Percentiles rank a stretch among this genome's conserved stretches.
Conservation (phyloP, 331 rosid genomes). For the Telfairia occidentalis region DNA sequence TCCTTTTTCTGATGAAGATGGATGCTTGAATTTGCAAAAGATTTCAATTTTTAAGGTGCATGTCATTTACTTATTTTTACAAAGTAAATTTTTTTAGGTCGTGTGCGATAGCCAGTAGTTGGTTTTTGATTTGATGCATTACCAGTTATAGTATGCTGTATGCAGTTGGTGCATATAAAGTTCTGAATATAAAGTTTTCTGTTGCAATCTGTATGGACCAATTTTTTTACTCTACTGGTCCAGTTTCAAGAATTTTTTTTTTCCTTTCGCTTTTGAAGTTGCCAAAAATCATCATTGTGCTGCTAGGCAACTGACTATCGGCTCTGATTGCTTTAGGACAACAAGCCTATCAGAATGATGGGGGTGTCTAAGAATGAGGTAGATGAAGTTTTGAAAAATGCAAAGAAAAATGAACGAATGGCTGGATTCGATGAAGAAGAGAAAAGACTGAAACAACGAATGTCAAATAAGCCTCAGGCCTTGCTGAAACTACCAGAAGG, state of each 20-base stretch:
- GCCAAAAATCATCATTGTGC: neutral
- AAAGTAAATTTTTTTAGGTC: neutral
- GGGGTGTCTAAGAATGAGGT: slow-evolving; percentile 68
- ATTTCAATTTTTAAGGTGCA: slow-evolving; percentile 55
- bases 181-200: neutral
- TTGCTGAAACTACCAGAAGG: slow-evolving; percentile 78
- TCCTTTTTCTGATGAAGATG: slow-evolving; percentile 74
- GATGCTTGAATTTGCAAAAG: slow-evolving; percentile 43
- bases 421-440: slow-evolving; percentile 92
- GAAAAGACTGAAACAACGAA: slow-evolving; percentile 60
- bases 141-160: too few species aligned
- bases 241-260: neutral
- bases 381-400: slow-evolving; percentile 57
- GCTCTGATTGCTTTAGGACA: slow-evolving; percentile 34
- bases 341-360: slow-evolving; percentile 77
- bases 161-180: neutral
- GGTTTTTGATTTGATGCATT: neutral
- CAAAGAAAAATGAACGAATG: slow-evolving; percentile 58
- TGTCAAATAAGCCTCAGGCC: slow-evolving; percentile 37
- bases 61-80: slow-evolving; percentile 3
- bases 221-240: neutral
- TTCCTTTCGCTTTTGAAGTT: neutral
- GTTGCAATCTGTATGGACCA: neutral
- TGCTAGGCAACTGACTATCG: slow-evolving; percentile 3
- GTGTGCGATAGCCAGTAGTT: neutral